Base-by-base conservation (phyloP, 2,329 filamentous ascomycete species). In the Cladophialophora chaetospira region DNA sequence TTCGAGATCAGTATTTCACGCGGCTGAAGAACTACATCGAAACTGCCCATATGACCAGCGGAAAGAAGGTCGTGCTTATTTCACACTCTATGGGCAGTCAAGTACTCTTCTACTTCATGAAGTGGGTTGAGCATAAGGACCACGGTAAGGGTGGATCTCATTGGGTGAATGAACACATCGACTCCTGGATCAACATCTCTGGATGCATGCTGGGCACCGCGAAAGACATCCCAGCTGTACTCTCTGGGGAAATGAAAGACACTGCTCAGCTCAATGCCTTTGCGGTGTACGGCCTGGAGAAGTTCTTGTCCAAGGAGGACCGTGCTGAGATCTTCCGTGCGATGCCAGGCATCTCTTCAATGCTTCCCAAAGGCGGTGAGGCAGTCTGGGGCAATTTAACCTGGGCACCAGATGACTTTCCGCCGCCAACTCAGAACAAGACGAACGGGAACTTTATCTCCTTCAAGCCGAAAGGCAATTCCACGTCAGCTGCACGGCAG, bases 71-170 rank as follows among this genome's bases (percentile, higher is more conserved):
- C 8, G 89, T 92, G 0, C 77, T 99, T 11, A 84, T 93, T 5
- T 96, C 91, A 0, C 94, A 99, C 79, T 96, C 91, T 69, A 99
- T 99, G 94, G 94, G 94, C 43, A 94, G 91, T 43, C 94, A 97
- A 70, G 93, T 99, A 0, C 77, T 95, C 4, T 93, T 95, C 46
- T 82, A 87, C 72, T 88, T 89, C 72, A 81, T 92, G 66, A 87
- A 89, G 67, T 88, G 86, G 86, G 94, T 96, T 1, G 89, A 96
- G 51, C 82, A 87, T 2, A 79, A 86, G 51, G 89, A 89, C 4
- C 77, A 86, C 62, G 94, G 94, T 3, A 84, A 85, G 17, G 93
- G 91, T 1, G 93, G 94, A 1, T 80, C 87, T 33, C 82, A 85
- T 51, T 99, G 94, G 94, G 93, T 99, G 0, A 92, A 99, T 57